Conservation (phyloP, 768 basidiomycete genomes). For the Lactifluus pinguis region DNA sequence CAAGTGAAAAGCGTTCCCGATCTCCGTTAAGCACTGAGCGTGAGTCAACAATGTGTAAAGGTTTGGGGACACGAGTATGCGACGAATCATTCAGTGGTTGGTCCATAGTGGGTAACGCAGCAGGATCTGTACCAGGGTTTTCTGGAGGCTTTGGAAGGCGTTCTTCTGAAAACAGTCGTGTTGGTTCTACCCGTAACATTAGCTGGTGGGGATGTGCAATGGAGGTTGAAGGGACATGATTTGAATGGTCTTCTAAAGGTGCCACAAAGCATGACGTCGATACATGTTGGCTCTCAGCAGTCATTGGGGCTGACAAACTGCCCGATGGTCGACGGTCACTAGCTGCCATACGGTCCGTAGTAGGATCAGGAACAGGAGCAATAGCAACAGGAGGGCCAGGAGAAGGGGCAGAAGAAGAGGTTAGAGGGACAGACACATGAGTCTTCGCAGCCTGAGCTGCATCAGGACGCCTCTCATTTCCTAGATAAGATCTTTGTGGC, state of each 20-base stretch:
- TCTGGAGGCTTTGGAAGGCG: slow-evolving; percentile 20
- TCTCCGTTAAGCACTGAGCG: not conserved
- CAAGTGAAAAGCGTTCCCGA: not conserved
- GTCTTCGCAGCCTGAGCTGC: not conserved
- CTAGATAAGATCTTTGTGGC: not conserved
- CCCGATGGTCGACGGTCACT: not conserved
- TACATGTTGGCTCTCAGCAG: not conserved
- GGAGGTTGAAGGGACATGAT: slow-evolving; percentile 13
- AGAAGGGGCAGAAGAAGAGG: not conserved
- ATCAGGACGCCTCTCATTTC: slow-evolving; percentile 3
- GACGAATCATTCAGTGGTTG: slow-evolving; percentile 1
- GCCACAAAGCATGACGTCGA: slow-evolving; percentile 12
- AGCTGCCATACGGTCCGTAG: not conserved
- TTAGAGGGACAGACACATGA: not conserved
- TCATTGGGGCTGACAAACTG: not conserved
- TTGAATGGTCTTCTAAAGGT: slow-evolving; percentile 21
- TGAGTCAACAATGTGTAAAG: not conserved
- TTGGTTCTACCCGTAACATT: not conserved
- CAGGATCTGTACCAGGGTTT: slow-evolving; percentile 15
- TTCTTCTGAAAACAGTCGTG: slow-evolving; percentile 20
- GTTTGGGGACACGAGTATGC: slow-evolving; percentile 3
- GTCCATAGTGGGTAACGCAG: slow-evolving; percentile 5
- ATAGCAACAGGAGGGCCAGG: not conserved
- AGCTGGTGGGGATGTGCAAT: slow-evolving; percentile 6
- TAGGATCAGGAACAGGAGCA: not conserved